Conservation (phyloP, 2,329 filamentous ascomycete species). For the Ophiocordyceps polyrhachis-furcata region DNA sequence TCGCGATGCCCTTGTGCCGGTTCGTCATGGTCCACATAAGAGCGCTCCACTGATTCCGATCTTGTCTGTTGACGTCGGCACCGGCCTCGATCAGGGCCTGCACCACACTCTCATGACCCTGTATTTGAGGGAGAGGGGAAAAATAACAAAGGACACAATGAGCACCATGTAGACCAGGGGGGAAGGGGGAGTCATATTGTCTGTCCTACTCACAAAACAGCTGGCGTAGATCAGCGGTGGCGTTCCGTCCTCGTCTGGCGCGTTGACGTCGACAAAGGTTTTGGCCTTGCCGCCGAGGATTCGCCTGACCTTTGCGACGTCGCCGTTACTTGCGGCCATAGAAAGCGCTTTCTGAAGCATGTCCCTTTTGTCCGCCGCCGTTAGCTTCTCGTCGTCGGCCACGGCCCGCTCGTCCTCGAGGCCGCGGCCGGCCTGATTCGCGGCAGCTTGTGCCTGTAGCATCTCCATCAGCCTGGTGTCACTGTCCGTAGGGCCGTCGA, state of each 20-base stretch:
- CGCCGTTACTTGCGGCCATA: conserved; percentile 93
- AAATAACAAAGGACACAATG: conserved; percentile 1
- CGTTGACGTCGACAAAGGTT: conserved; percentile 65
- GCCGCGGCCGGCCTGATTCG: conserved; percentile 53
- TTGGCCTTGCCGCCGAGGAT: conserved; percentile 59
- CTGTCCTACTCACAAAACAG: conserved; percentile 55
- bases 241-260: conserved; percentile 82
- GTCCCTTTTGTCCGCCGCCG: conserved; percentile 58
- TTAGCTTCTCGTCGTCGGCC: conserved; percentile 52
- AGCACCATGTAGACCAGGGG: not conserved
- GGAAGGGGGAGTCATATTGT: not conserved
- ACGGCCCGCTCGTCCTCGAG: conserved; percentile 69
- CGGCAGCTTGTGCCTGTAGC: conserved; percentile 79
- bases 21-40: conserved; percentile 99
- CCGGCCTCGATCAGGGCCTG: conserved; percentile 67
- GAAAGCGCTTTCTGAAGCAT: conserved; percentile 75
- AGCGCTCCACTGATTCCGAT: conserved; percentile 92
- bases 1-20: conserved; percentile 87
- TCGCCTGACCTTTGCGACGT: conserved; percentile 60
- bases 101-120: conserved; percentile 83
- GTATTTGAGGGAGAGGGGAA: conserved; percentile 1
- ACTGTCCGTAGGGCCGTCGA: conserved; percentile 47
- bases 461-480: conserved; percentile 86
- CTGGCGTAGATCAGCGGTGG: conserved; percentile 95
- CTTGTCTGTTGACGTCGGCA: conserved; percentile 78